Evolutionary conservation across 306 rosid species (phyloP).

Genomic region (Citrullus colocynthis): DNA sequence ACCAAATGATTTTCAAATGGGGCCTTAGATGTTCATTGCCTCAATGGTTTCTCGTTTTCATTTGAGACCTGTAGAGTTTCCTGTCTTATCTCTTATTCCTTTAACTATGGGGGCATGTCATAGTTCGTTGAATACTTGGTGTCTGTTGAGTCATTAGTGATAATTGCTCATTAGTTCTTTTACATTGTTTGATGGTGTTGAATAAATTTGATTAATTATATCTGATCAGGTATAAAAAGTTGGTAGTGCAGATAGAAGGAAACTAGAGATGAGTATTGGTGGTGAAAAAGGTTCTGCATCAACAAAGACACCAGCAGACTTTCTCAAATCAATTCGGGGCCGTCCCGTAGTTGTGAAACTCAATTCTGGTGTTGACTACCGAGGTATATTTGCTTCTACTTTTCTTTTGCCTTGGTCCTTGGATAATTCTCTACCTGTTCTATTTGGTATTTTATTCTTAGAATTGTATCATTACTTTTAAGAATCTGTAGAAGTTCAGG

Average conservation of each 20-base stretch:
- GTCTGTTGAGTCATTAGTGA: background rate
- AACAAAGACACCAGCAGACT: slow-evolving; percentile 85
- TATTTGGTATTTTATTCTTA: background rate
- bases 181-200: background rate
- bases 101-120: background rate
- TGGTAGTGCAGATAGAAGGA: background rate
- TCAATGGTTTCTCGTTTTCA: background rate
- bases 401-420: background rate
- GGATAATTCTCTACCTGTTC: background rate
- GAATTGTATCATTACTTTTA: background rate
- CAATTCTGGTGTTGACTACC: slow-evolving; percentile 84
- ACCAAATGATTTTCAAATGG: no score
- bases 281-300: slow-evolving; percentile 47
- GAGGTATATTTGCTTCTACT: slow-evolving; percentile 35
- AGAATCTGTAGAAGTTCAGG: background rate
- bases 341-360: slow-evolving; percentile 89
- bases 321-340: slow-evolving; percentile 86
- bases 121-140: background rate
- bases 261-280: slow-evolving; percentile 34
- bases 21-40: background rate
- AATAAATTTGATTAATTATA: background rate
- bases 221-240: background rate
- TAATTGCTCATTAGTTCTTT: background rate
- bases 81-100: background rate
- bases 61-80: background rate